Conservation (phyloP, 768 basidiomycete species). For the Sarcodon aspratus region DNA sequence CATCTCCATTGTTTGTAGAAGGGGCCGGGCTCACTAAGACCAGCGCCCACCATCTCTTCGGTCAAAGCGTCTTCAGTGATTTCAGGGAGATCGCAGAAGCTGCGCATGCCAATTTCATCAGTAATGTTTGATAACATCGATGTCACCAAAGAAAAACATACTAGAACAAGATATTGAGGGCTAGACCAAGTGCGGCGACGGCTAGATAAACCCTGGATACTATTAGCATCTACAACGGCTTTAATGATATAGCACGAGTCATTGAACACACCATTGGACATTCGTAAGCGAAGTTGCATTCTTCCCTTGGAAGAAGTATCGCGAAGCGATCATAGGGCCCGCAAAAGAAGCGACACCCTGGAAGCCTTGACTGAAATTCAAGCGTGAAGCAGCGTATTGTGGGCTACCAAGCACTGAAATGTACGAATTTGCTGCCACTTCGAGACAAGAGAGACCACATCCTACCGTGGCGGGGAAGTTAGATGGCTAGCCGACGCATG, state of each 20-base stretch:
- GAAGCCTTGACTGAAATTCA: constrained; percentile 75
- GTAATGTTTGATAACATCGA: constrained; percentile 1
- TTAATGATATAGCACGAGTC: background rate
- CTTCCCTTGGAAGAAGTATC: constrained; percentile 60
- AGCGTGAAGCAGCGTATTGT: constrained; percentile 59
- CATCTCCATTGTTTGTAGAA: constrained; percentile 65
- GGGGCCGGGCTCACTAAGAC: constrained; percentile 32
- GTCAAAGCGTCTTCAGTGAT: constrained; percentile 57
- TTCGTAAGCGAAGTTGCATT: constrained; percentile 53
- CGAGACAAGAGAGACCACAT: constrained; percentile 55
- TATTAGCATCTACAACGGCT: background rate
- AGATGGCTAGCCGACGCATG: background rate
- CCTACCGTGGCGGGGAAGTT: constrained; percentile 20
- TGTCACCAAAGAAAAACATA: constrained; percentile 17
- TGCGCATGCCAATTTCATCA: constrained; percentile 7
- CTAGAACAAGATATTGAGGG: constrained; percentile 57
- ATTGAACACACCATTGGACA: constrained; percentile 42
- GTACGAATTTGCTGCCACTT: constrained; percentile 76
- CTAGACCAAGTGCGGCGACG: constrained; percentile 49
- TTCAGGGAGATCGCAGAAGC: constrained; percentile 59
- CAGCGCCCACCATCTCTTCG: constrained; percentile 32
- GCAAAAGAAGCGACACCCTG: constrained; percentile 67
- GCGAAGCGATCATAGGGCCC: constrained; percentile 64
- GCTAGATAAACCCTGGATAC: constrained; percentile 47
- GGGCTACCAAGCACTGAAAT: constrained; percentile 58